Conservation (phyloP, 2,329 filamentous ascomycete species). For the Thielaviopsis punctulata region DNA sequence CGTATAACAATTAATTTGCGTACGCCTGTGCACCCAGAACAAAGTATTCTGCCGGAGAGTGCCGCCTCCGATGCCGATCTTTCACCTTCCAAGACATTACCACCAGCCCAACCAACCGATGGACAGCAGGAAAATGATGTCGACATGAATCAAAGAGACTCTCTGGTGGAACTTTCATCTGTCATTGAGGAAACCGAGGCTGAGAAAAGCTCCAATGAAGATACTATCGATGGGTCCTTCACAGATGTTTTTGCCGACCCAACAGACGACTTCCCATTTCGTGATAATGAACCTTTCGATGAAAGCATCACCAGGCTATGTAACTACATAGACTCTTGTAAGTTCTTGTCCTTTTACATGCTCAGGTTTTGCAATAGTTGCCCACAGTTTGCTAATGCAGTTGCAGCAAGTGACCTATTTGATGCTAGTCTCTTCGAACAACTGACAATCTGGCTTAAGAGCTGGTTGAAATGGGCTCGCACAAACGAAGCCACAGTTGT, state of each 20-base stretch:
- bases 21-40: background rate
- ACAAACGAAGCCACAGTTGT: slow-evolving; percentile 20
- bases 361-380: background rate
- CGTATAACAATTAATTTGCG: background rate
- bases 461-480: slow-evolving; percentile 27
- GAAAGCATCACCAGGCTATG: slow-evolving; percentile 17
- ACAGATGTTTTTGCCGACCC: slow-evolving; percentile 4
- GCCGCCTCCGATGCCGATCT: too few relatives aligned
- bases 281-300: slow-evolving; percentile 9
- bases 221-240: background rate
- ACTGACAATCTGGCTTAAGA: slow-evolving; percentile 33
- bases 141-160: background rate
- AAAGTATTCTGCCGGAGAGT: background rate
- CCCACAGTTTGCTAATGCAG: slow-evolving; percentile 19
- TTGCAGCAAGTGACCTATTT: slow-evolving; percentile 15
- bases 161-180: background rate
- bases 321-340: slow-evolving; percentile 14
- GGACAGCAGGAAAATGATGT: background rate
- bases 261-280: slow-evolving; percentile 13
- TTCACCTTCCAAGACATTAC: background rate
- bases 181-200: background rate
- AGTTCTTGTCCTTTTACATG: slow-evolving; percentile 6
- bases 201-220: background rate
- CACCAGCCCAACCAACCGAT: background rate
- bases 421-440: slow-evolving; percentile 28